Base-by-base conservation (phyloP, 768 basidiomycete genomes). In the Naematelia aurantialba region DNA sequence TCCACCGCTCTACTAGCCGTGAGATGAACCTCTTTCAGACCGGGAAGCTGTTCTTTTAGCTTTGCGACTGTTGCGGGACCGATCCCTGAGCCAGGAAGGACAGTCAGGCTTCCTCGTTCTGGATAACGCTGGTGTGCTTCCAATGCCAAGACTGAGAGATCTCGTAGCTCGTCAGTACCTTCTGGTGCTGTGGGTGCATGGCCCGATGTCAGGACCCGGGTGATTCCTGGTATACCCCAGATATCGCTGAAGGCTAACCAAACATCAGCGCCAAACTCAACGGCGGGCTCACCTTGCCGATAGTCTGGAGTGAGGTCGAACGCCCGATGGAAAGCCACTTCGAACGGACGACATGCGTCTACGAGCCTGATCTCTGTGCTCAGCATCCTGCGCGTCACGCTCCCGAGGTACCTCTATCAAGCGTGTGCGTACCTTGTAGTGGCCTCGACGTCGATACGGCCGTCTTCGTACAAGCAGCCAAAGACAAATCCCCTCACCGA, bases 401-500 rank as follows among this genome's bases (percentile, higher is more conserved):
- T n/a, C n/a, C n/a, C n/a, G n/a, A n/a, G n/a, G n/a, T n/a, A n/a
- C n/a, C n/a, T n/a, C n/a, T n/a, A n/a, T n/a, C 19, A n/a, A 4
- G 45, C 45, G 8, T 46, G 19, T 27, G 27, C 48, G 26, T 24
- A 27, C 48, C 27, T 50, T 10, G 3, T 50, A 14, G 27, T 25
- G 12, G 14, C n/a, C 2, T 8, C 5, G 14, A 53, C 26, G 31
- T 66, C 65, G 13, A 66, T 55, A 29, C 34, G 26, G 3, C 65
- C 58, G 2, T 42, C 54, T 21, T 13, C 17, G 1, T 54, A 62
- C 55, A 67, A 34, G 26, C 61, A 63, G 12, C 65, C 65, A 53
- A 67, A 57, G 26, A 67, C 65, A 25, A 67, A 56, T 17, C 65
- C 65, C 22, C 26, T 47, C 4, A 59, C 53, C 13, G n/a, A 79